These are phyloP conservation scores for Polygonum aviculare DNA, from an alignment of 148 eudicot species.

Conservation along the genomic window DNA sequence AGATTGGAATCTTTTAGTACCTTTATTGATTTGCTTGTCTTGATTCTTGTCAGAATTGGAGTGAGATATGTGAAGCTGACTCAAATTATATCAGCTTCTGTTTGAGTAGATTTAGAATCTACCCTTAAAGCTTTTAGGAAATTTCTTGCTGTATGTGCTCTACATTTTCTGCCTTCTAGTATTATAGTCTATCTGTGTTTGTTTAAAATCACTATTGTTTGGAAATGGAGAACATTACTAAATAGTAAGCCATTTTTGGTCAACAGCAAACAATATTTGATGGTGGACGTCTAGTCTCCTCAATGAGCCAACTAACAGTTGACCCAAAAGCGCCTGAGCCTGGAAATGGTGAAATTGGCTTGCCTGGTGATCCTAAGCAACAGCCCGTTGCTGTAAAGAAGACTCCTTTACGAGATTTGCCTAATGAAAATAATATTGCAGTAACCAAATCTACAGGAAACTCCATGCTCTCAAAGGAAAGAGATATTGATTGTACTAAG, in stretches of 20 bases:
- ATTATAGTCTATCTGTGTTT: neutral
- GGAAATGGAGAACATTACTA: neutral
- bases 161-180: neutral
- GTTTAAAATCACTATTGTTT: neutral
- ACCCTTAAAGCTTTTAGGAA: neutral
- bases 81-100: neutral
- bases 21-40: neutral
- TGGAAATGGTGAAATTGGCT: conserved; percentile 29
- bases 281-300: neutral
- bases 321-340: conserved; percentile 40
- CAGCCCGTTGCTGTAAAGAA: conserved; percentile 35
- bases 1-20: neutral
- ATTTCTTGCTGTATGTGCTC: neutral
- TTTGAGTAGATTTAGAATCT: neutral
- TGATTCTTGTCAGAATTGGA: neutral
- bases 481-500: conserved; percentile 31
- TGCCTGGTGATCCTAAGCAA: conserved; percentile 38
- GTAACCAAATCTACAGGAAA: conserved; percentile 33
- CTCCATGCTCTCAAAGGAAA: conserved; percentile 31
- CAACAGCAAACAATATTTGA: neutral
- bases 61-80: neutral
- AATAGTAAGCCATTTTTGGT: conserved; percentile 3
- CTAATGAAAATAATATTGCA: conserved; percentile 35
- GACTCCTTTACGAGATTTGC: conserved; percentile 50
- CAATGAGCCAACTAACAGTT: conserved; percentile 18